Evolutionary conservation across 2,329 filamentous ascomycete genomes (phyloP).

Genomic region (Fusarium udum): DNA sequence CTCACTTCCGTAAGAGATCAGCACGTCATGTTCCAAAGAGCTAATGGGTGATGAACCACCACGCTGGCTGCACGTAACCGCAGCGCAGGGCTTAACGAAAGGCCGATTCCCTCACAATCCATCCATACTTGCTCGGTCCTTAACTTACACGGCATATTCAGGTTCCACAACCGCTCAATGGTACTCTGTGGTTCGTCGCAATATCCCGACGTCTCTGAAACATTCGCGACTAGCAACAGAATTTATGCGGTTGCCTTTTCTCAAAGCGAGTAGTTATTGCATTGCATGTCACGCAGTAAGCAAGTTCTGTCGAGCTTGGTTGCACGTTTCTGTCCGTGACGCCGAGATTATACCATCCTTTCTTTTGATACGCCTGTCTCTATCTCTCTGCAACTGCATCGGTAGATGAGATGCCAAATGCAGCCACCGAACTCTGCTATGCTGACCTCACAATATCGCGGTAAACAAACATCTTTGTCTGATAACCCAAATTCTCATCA

Average conservation of each 20-base stretch:
- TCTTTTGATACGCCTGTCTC: conserved; percentile 33
- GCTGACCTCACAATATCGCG: conserved; percentile 19
- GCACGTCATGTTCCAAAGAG: conserved; percentile 3
- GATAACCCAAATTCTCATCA: conserved; percentile 11
- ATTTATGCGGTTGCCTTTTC: conserved; percentile 4
- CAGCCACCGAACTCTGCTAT: conserved; percentile 15
- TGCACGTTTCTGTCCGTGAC: conserved; percentile 12
- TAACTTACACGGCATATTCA: neutral
- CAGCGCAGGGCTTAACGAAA: conserved; percentile 20
- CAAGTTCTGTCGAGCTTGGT: neutral
- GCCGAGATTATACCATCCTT: conserved; percentile 15
- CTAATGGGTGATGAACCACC: neutral
- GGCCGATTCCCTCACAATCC: neutral
- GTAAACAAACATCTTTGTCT: conserved; percentile 21
- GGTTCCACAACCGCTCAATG: conserved; percentile 1
- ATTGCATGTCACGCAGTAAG: conserved; percentile 22
- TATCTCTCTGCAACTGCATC: conserved; percentile 2
- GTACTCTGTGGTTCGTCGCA: conserved; percentile 2
- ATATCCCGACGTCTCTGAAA: conserved; percentile 7
- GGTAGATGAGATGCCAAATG: conserved; percentile 1
- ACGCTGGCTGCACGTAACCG: conserved; percentile 23
- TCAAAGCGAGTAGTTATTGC: conserved; percentile 5
- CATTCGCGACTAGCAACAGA: neutral
- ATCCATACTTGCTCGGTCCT: neutral
- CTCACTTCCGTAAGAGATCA: conserved; percentile 17